Evolutionary conservation across 352 stramenopile species (phyloP).

Genomic region (Plasmopara halstedii): DNA sequence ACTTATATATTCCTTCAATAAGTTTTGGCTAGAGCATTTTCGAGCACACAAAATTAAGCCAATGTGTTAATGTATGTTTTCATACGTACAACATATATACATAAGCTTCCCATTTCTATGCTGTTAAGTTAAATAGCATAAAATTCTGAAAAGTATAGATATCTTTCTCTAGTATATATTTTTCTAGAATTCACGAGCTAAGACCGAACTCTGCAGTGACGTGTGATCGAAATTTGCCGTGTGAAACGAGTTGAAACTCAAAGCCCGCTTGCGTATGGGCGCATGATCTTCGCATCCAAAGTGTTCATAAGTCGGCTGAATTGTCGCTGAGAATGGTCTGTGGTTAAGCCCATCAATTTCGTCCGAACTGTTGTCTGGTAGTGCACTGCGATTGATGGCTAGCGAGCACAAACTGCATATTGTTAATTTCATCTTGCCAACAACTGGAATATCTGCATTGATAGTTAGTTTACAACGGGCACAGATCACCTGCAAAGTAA

Average conservation of each 20-base stretch:
- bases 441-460: conserved; percentile 72
- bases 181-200: conserved; percentile 37
- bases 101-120: too few relatives aligned
- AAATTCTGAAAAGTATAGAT: too few relatives aligned
- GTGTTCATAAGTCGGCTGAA: conserved; percentile 23
- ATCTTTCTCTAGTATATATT: too few relatives aligned
- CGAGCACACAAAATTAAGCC: too few relatives aligned
- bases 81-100: too few relatives aligned
- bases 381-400: conserved; percentile 58
- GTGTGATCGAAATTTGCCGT: conserved; percentile 79
- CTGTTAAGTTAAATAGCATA: too few relatives aligned
- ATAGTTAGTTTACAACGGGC: conserved; percentile 63
- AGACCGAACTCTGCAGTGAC: conserved; percentile 32
- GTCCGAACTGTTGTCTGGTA: conserved; percentile 38
- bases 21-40: too few relatives aligned
- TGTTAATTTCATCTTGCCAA: conserved; percentile 82
- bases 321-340: conserved; percentile 41
- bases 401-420: conserved; percentile 76
- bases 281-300: conserved; percentile 22
- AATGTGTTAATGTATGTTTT: too few relatives aligned
- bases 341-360: conserved; percentile 24
- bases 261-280: conserved; percentile 30
- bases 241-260: conserved; percentile 75
- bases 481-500: conserved; percentile 46
- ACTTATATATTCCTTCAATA: too few relatives aligned